phyloP scores from a whole-genome alignment of 140 eudicot species.

The Stevia rebaudiana region DNA sequence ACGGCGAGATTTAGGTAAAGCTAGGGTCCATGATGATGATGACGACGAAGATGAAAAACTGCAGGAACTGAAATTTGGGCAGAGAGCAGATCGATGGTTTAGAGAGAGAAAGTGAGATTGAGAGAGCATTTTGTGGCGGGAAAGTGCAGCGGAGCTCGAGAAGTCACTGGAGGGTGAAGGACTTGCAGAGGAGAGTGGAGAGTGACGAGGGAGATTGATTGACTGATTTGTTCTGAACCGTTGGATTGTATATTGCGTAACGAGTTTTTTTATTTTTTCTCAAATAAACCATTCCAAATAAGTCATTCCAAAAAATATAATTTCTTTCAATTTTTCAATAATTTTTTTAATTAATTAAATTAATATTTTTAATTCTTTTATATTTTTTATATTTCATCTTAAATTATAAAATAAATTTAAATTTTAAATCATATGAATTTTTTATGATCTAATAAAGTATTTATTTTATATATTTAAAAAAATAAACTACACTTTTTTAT shows the following conservation, averaged over 20 bases:
- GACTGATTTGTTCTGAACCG: constrained; percentile 23
- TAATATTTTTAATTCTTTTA: no score
- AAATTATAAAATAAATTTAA: no score
- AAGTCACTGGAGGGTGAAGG: constrained; percentile 2
- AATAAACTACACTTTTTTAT: no score
- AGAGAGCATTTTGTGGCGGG: constrained; percentile 47
- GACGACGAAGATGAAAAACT: background rate
- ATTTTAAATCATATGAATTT: no score
- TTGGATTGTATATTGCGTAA: constrained; percentile 10
- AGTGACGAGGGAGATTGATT: constrained; percentile 5
- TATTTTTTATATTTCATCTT: no score
- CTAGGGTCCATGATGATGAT: constrained; percentile 20
- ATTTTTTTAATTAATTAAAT: no score
- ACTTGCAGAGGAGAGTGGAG: constrained; percentile 10
- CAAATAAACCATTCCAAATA: no score
- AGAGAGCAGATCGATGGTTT: constrained; percentile 20
- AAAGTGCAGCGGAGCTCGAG: background rate
- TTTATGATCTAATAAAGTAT: no score
- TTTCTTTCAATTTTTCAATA: no score
- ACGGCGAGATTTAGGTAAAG: constrained; percentile 20
- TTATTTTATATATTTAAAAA: no score
- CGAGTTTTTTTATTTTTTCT: no score
- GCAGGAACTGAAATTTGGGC: constrained; percentile 11
- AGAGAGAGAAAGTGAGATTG: constrained; percentile 42
- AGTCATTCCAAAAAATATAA: no score